Percentiles rank a stretch among this genome's conserved stretches.
These are phyloP conservation scores for Venturia effusa DNA, from an alignment of 2,329 filamentous ascomycete genomes.

Conservation along the genomic window DNA sequence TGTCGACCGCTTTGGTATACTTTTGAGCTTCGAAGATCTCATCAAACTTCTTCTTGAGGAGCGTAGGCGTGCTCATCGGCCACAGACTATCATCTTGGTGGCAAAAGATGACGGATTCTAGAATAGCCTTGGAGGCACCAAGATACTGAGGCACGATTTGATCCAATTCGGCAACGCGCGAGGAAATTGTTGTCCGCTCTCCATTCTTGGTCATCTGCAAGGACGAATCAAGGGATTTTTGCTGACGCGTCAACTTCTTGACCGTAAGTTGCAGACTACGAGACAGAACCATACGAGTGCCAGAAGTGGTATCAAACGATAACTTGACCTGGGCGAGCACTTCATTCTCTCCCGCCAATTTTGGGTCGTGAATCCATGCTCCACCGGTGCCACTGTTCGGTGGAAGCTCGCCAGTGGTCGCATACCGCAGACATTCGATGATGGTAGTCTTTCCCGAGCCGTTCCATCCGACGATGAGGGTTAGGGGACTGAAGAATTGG, in stretches of 20 bases:
- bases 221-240: conserved; percentile 77
- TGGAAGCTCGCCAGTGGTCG: conserved; percentile 84
- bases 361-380: conserved; percentile 96
- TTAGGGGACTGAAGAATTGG: conserved; percentile 80
- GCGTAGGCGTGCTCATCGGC: conserved; percentile 82
- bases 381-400: conserved; percentile 80
- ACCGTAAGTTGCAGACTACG: conserved; percentile 77
- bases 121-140: conserved; percentile 78
- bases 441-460: conserved; percentile 98
- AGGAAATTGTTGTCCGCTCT: conserved; percentile 68
- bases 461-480: conserved; percentile 93
- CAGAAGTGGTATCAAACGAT: conserved; percentile 69
- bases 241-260: conserved; percentile 64
- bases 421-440: conserved; percentile 97
- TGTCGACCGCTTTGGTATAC: conserved; percentile 95
- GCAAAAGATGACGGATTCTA: conserved; percentile 95
- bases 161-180: conserved; percentile 70
- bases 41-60: conserved; percentile 88
- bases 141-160: conserved; percentile 74
- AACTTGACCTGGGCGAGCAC: conserved; percentile 87
- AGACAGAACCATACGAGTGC: conserved; percentile 70
- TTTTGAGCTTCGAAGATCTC: conserved; percentile 96
- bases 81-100: conserved; percentile 96
- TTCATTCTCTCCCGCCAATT: conserved; percentile 77
- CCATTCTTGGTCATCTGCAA: conserved; percentile 68